Evolutionary conservation across 208 protist genomes (phyloP), one percentile per base, ranked within the genome.

Genomic region (Blastocrithidia nonstop): DNA sequence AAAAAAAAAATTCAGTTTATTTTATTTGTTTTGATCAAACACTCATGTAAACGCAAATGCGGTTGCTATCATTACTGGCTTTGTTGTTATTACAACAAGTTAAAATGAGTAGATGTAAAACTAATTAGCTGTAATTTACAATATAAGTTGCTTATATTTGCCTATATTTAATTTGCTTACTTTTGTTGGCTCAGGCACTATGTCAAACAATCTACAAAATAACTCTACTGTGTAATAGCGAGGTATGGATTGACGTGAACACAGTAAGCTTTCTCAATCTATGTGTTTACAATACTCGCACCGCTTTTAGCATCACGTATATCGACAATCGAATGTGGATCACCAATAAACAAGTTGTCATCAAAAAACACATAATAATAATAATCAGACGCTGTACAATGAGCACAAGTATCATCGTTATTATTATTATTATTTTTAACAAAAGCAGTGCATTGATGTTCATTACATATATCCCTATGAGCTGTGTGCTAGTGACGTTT

Each of bases 271-370:
- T 25, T 41, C 43, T 93, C 84, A 1, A 61, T 33, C 7, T 31
- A 46, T 1, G 26, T 52, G 45, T 65, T 75, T 1, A 67, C 40
- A 21, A 88, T 66, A 23, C 66, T 71, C 43, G 48, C 33, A 8
- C 58, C 59, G 3, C 57, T 66, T 13, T 39, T 13, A 16, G 56
- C 57, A 37, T 89, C 73, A 9, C 80, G 72, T 3, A 93, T 8
- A 45, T 93, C 84, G 1, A 93, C 79, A 46, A 93, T 93, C 17
- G 84, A 93, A 17, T 59, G 65, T 37, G 71, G 64, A n/a, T 88
- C 66, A 1, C 79, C 79, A 25, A 89, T 57, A 47, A 67, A 73
- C 41, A 93, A 90, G 49, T 93, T 93, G 50, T 93, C 84, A 43
- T 93, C 84, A 45, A 89, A 93, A 38, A 93, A 93, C 0, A 86